Evolutionary conservation across 371 early-diverging fungal species (phyloP).

Genomic region (Modicella reniformis): DNA sequence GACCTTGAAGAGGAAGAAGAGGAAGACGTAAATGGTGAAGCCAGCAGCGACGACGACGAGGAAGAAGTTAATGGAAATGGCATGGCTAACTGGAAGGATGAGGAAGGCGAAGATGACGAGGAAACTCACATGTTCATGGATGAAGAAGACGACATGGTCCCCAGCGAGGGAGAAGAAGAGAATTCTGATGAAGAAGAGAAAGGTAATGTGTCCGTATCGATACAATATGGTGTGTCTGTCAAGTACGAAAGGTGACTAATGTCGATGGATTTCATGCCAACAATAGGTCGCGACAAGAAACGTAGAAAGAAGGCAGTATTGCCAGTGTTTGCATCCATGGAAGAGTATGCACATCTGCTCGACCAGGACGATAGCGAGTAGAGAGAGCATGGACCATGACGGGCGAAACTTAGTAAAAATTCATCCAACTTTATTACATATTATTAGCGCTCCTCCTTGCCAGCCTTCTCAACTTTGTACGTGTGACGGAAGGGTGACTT

Average conservation of each 20-base stretch:
- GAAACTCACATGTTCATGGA: constrained; percentile 54
- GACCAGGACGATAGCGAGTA: constrained; percentile 60
- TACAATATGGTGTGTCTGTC: too few relatives aligned
- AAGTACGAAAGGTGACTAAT: too few relatives aligned
- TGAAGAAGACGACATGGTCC: constrained; percentile 37
- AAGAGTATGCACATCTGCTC: constrained; percentile 76
- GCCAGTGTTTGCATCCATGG: constrained; percentile 78
- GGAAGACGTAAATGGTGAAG: constrained; percentile 22
- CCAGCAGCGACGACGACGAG: constrained; percentile 48
- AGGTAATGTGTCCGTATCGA: constrained; percentile 21
- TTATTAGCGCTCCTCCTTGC: constrained; percentile 35
- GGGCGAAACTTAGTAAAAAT: too few relatives aligned
- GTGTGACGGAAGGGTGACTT: constrained; percentile 50
- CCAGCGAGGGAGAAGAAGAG: constrained; percentile 48
- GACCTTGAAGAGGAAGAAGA: constrained; percentile 56
- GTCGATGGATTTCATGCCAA: too few relatives aligned
- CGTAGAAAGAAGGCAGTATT: constrained; percentile 67
- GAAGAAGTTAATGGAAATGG: constrained; percentile 61
- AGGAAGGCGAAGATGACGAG: constrained; percentile 59
- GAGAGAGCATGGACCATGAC: too few relatives aligned
- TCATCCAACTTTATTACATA: too few relatives aligned
- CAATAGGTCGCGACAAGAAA: constrained; percentile 56
- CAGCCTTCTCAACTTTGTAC: constrained; percentile 36
- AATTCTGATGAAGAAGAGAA: constrained; percentile 53
- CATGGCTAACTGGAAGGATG: constrained; percentile 58